Conservation (phyloP, 805 yeast genomes). For the Hanseniaspora mollemarum region DNA sequence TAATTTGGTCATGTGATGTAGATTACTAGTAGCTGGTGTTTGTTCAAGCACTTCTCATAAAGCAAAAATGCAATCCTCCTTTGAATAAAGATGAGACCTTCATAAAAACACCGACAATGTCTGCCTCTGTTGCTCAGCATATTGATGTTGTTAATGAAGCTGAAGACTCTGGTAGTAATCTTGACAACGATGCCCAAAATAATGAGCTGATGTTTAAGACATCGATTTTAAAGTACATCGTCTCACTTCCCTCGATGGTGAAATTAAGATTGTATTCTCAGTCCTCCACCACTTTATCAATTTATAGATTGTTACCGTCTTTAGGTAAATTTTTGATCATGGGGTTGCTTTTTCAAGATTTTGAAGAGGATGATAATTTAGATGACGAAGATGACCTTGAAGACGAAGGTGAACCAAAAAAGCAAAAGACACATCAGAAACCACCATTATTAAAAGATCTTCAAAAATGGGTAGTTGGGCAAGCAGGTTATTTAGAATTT, state of each 20-base stretch:
- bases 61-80: too few relatives aligned
- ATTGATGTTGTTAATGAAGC: constrained; percentile 4
- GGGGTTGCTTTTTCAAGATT: constrained; percentile 74
- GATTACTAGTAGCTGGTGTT: too few relatives aligned
- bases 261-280: constrained; percentile 70
- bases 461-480: constrained; percentile 46
- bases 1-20: too few relatives aligned
- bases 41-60: too few relatives aligned
- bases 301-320: constrained; percentile 79
- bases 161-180: neutral
- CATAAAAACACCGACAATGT: neutral
- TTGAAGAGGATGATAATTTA: constrained; percentile 55
- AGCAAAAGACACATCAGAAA: neutral
- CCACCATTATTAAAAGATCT: constrained; percentile 10
- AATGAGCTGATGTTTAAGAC: constrained; percentile 40
- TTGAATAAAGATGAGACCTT: too few relatives aligned
- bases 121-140: neutral
- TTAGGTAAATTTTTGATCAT: constrained; percentile 79
- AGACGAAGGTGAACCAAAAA: neutral
- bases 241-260: constrained; percentile 78
- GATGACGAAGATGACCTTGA: constrained; percentile 33
- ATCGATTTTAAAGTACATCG: constrained; percentile 79
- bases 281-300: constrained; percentile 90
- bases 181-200: neutral
- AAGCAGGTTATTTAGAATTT: constrained; percentile 41